Base-by-base conservation (phyloP, 495 filamentous ascomycete species). In the Trichoderma erinaceum region DNA sequence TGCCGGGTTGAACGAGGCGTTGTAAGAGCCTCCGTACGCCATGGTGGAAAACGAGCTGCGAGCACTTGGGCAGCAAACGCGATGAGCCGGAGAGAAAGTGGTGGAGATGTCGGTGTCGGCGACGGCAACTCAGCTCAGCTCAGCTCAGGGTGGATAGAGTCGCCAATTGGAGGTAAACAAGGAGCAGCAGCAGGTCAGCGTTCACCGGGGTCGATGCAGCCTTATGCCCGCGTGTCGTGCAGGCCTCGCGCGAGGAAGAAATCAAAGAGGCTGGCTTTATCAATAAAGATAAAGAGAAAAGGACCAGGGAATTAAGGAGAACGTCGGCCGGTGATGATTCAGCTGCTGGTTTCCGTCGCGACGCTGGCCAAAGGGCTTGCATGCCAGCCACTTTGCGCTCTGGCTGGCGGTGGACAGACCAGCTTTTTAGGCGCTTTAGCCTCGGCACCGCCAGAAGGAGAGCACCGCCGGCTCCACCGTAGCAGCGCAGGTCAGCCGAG, bases 21-120 rank as follows among this genome's bases (percentile, higher is more conserved):
- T 71, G 69, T 75, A 71, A 35, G 77, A 76, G 61, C 73, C 74
- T 66, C 79, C 72, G 67, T 75, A 76, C 70, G 78, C 70, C 79
- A 80, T 80, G 48, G 71, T 69, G 29, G 35, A 61, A 21, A 10
- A 13, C 4, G 10, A 8, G 56, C 1, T n/a, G 56, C 15, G 23
- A 25, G 10, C 18, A n/a, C 18, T 48, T 48, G 6, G 3, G 44
- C 15, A 25, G 10, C 50, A 23, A 52, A 11, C 23, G 56, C 56
- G 56, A 61, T 12, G 56, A 15, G 25, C 8, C 25, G 56, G 56
- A 29, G 10, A 2, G 7, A 12, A 61, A 21, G 27, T 32, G 8
- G 25, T 29, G 56, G 25, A 32, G 56, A 27, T 61, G 56, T 11
- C 25, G 56, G 23, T 21, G 27, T 61, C 16, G 21, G 56, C 27